Evolutionary conservation across 768 basidiomycete genomes (phyloP).

Genomic region (Leccinum rimulosum): DNA sequence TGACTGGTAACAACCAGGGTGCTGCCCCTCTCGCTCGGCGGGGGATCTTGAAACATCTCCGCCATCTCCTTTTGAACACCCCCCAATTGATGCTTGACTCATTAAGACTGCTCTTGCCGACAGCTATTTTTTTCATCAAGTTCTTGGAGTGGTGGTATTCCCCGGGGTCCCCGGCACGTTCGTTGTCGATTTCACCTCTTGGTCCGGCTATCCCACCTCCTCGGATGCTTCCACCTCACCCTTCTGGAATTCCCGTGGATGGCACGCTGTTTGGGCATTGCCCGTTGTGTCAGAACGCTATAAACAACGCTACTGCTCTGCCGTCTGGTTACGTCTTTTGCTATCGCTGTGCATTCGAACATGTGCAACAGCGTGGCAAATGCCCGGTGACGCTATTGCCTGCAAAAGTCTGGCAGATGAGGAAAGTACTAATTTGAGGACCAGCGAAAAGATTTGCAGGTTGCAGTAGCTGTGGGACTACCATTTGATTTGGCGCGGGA

Average conservation of each 20-base stretch:
- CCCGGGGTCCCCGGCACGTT: conserved; percentile 80
- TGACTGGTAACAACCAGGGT: conserved; percentile 15
- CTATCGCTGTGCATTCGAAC: conserved; percentile 85
- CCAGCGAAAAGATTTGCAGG: neutral
- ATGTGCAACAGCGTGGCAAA: conserved; percentile 70
- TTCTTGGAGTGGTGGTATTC: conserved; percentile 99
- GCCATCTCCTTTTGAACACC: conserved; percentile 46
- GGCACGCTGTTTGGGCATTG: conserved; percentile 73
- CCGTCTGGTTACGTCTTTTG: conserved; percentile 96
- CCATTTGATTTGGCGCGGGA: conserved; percentile 8
- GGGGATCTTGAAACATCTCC: conserved; percentile 43
- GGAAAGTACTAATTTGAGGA: conserved; percentile 76
- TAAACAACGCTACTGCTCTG: conserved; percentile 85
- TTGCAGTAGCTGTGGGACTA: conserved; percentile 2
- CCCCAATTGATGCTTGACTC: conserved; percentile 74
- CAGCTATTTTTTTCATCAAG: conserved; percentile 91
- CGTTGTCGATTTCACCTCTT: conserved; percentile 56
- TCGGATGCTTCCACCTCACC: conserved; percentile 70
- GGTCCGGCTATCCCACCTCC: conserved; percentile 79
- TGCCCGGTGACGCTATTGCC: conserved; percentile 89
- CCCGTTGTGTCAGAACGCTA: conserved; percentile 68
- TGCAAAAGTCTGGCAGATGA: conserved; percentile 73
- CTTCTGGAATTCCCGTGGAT: conserved; percentile 65
- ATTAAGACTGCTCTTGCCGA: conserved; percentile 74
- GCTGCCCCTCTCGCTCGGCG: conserved; percentile 24